Conservation (phyloP, 495 filamentous ascomycete species). For the Pyronema domesticum region DNA sequence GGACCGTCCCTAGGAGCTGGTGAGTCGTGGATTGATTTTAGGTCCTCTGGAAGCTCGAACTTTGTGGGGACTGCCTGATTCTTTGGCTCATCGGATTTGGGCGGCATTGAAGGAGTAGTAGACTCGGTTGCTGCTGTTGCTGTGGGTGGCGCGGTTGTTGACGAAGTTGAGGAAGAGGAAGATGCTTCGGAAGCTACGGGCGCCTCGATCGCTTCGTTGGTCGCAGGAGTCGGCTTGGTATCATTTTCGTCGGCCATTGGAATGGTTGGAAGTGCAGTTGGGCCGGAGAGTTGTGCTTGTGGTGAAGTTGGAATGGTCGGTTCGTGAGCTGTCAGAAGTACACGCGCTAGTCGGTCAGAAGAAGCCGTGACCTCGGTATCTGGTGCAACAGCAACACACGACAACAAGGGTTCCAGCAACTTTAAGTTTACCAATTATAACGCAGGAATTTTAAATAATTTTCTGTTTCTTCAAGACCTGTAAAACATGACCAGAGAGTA, state of each 20-base stretch:
- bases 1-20: slow-evolving; percentile 13
- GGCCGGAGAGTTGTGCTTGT: background rate
- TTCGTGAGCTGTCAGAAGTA: background rate
- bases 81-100: no score
- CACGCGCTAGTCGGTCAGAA: background rate
- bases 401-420: background rate
- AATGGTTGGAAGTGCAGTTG: no score
- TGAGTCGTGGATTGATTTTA: slow-evolving; percentile 20
- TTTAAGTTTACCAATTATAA: background rate
- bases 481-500: no score
- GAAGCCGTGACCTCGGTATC: background rate
- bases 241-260: background rate
- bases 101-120: background rate
- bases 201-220: background rate
- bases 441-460: no score
- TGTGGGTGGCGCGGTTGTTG: background rate
- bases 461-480: no score
- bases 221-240: background rate
- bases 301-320: background rate
- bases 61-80: background rate
- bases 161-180: background rate
- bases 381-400: background rate
- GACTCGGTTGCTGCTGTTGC: slow-evolving; percentile 1
- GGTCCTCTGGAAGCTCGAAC: slow-evolving; percentile 5
- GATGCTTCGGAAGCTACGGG: background rate